Evolutionary conservation across 371 early-diverging fungal species (phyloP).

Genomic region (Batrachochytrium dendrobatidis): DNA sequence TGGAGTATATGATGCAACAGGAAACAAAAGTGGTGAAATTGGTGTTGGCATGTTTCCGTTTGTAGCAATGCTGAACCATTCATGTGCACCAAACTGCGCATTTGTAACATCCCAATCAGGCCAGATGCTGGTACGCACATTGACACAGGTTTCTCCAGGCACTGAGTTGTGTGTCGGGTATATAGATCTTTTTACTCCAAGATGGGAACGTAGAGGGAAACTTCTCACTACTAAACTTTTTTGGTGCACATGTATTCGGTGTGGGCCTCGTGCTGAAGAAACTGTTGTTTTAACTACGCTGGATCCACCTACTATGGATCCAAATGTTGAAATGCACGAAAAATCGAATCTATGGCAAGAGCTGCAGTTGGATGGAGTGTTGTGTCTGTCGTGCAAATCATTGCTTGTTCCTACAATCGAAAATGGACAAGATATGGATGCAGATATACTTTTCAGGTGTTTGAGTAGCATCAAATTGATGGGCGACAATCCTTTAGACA

Average conservation of each 20-base stretch:
- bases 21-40: constrained; percentile 20
- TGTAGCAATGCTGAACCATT: constrained; percentile 78
- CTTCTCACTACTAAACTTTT: constrained; percentile 16
- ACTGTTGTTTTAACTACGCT: too few relatives aligned
- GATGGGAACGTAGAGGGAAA: constrained; percentile 25
- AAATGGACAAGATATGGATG: too few relatives aligned
- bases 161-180: constrained; percentile 76
- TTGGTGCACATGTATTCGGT: constrained; percentile 11
- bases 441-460: too few relatives aligned
- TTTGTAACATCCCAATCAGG: constrained; percentile 47
- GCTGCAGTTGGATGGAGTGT: too few relatives aligned
- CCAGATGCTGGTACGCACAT: constrained; percentile 48
- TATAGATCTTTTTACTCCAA: constrained; percentile 60
- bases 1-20: constrained; percentile 15
- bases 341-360: too few relatives aligned
- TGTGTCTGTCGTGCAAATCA: too few relatives aligned
- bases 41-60: constrained; percentile 75
- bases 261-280: too few relatives aligned
- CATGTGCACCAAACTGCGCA: constrained; percentile 71
- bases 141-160: constrained; percentile 52
- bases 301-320: too few relatives aligned
- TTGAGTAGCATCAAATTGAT: too few relatives aligned
- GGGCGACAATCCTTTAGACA: too few relatives aligned
- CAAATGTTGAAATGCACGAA: too few relatives aligned
- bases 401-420: too few relatives aligned